Evolutionary conservation across 768 basidiomycete genomes (phyloP).

Genomic region (Russula virescens): DNA sequence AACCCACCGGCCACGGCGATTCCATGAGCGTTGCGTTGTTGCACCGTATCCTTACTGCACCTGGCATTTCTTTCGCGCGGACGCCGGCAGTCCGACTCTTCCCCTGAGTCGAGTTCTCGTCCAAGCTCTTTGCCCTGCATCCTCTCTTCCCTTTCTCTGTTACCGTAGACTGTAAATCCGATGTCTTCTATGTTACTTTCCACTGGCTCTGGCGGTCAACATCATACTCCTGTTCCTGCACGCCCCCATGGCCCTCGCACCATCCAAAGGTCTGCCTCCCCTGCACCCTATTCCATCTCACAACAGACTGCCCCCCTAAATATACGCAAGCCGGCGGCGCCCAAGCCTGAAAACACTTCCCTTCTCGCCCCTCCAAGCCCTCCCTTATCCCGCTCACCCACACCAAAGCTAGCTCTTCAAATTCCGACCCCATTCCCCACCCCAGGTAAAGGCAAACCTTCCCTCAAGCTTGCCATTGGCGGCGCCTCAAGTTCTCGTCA

Average conservation of each 20-base stretch:
- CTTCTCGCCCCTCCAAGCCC: conserved; percentile 22
- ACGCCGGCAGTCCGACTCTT: conserved; percentile 9
- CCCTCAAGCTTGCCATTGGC: conserved; percentile 23
- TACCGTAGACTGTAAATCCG: neutral
- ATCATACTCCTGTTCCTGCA: conserved; percentile 27
- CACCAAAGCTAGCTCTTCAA: conserved; percentile 31
- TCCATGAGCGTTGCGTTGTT: neutral
- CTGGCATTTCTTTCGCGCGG: conserved; percentile 10
- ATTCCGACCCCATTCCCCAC: conserved; percentile 26
- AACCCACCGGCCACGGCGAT: neutral
- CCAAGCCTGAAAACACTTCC: conserved; percentile 18
- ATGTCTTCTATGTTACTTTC: conserved; percentile 15
- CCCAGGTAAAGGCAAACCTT: conserved; percentile 21
- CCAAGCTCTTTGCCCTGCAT: neutral
- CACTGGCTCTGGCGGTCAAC: conserved; percentile 22
- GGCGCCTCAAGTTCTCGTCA: conserved; percentile 7
- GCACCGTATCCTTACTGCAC: neutral
- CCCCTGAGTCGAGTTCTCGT: neutral
- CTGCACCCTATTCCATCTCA: conserved; percentile 30
- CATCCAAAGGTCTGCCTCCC: conserved; percentile 40
- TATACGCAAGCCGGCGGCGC: conserved; percentile 35
- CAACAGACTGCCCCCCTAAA: conserved; percentile 37
- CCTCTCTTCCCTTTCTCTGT: neutral
- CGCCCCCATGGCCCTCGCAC: conserved; percentile 51
- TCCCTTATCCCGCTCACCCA: conserved; percentile 26